Conservation (phyloP, 2,329 filamentous ascomycete genomes). For the Alternaria infectoria region DNA sequence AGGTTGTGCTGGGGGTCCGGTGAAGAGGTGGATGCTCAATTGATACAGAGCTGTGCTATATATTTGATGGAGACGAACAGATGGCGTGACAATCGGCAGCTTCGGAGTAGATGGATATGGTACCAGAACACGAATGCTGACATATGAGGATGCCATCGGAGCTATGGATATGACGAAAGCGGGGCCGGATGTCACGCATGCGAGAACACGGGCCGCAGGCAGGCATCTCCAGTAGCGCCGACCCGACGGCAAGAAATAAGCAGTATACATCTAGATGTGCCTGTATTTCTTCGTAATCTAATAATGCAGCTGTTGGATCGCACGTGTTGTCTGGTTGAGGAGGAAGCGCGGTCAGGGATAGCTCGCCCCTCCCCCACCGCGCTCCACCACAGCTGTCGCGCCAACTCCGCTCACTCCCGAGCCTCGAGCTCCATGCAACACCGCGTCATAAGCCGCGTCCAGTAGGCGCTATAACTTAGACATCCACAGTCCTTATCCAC, state of each 20-base stretch:
- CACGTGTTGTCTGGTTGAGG: neutral
- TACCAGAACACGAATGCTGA: conserved; percentile 25
- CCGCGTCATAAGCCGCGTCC: conserved; percentile 1
- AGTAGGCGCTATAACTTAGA: neutral
- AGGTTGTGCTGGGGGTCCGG: neutral
- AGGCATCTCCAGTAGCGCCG: neutral
- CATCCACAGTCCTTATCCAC: neutral
- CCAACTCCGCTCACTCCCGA: conserved; percentile 28
- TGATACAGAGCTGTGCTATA: neutral
- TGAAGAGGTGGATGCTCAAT: neutral
- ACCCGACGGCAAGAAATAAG: neutral
- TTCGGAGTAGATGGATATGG: neutral
- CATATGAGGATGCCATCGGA: conserved; percentile 22
- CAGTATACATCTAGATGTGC: neutral
- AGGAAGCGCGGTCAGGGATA: neutral
- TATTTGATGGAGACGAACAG: neutral
- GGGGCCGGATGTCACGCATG: conserved; percentile 2
- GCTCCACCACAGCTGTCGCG: conserved; percentile 16
- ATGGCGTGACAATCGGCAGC: neutral
- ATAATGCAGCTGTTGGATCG: neutral
- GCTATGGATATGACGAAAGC: conserved; percentile 32
- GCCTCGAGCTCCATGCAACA: conserved; percentile 10
- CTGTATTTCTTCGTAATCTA: neutral
- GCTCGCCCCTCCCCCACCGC: conserved; percentile 19
- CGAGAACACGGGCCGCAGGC: neutral